Conservation (phyloP, 2,329 filamentous ascomycete genomes). For the Cercospora citrullina region DNA sequence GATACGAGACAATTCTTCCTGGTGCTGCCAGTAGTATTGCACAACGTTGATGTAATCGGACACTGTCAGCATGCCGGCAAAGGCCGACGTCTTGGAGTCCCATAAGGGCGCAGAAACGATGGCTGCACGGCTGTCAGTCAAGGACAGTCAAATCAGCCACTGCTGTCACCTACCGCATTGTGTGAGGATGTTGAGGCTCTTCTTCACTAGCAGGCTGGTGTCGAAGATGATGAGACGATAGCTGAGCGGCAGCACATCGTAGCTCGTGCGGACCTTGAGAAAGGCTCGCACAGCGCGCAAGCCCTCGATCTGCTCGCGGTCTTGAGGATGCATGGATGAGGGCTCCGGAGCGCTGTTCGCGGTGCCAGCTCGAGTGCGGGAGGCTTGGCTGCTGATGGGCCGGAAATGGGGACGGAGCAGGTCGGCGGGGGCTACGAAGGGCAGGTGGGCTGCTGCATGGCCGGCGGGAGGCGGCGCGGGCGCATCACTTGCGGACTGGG, state of each 20-base stretch:
- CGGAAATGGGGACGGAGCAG: constrained; percentile 20
- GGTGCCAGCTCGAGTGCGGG: constrained; percentile 3
- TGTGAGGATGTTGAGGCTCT: constrained; percentile 90
- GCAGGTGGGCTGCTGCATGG: constrained; percentile 14
- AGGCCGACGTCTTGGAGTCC: constrained; percentile 90
- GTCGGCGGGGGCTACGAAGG: constrained; percentile 26
- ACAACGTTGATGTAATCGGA: constrained; percentile 99
- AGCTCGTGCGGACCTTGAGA: constrained; percentile 92
- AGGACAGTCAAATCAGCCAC: neutral
- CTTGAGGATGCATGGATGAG: constrained; percentile 49
- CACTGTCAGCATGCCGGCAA: constrained; percentile 90
- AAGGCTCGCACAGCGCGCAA: constrained; percentile 90
- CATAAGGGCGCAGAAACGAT: constrained; percentile 97
- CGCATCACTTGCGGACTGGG: neutral
- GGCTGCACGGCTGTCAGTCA: constrained; percentile 54
- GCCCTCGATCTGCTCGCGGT: constrained; percentile 75
- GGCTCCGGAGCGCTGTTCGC: neutral
- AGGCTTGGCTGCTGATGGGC: neutral
- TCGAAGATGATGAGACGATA: constrained; percentile 96
- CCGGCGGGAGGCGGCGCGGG: neutral
- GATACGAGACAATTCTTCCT: constrained; percentile 82
- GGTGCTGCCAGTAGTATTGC: constrained; percentile 98
- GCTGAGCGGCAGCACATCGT: constrained; percentile 94
- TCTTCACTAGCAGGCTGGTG: constrained; percentile 91
- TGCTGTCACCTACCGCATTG: constrained; percentile 72